phyloP scores from a whole-genome alignment of 352 stramenopile genomes.

The Phytopythium sindhum region DNA sequence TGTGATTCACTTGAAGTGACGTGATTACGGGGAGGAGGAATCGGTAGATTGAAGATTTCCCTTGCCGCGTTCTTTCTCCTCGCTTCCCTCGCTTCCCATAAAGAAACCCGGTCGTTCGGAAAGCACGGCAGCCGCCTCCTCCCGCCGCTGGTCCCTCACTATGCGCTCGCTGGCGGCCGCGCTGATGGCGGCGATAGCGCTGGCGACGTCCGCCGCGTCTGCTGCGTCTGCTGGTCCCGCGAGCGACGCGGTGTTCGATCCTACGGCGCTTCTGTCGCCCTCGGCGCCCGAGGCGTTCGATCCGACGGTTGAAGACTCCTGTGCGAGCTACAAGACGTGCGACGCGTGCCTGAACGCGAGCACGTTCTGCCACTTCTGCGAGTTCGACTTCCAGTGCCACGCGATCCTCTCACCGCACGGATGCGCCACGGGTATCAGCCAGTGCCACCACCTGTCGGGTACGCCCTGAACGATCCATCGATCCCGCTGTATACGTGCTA shows the following conservation, averaged over 20 bases:
- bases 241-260: not conserved
- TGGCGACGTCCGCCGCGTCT: not conserved
- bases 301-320: slow-evolving; percentile 31
- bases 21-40: not conserved
- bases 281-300: slow-evolving; percentile 2
- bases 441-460: slow-evolving; percentile 83
- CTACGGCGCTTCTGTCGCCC: slow-evolving; percentile 5
- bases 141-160: not conserved
- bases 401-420: slow-evolving; percentile 62
- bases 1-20: not conserved
- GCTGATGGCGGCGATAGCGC: not conserved
- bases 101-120: not conserved
- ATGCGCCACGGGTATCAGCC: slow-evolving; percentile 65
- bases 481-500: not conserved
- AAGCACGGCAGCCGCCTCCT: too few relatives aligned
- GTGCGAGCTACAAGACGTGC: slow-evolving; percentile 58
- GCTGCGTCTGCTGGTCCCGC: not conserved
- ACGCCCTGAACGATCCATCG: too few relatives aligned
- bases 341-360: slow-evolving; percentile 74
- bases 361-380: slow-evolving; percentile 79
- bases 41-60: slow-evolving; percentile 3
- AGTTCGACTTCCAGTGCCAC: slow-evolving; percentile 83
- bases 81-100: not conserved
- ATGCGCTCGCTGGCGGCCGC: not conserved
- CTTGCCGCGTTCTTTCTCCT: not conserved